Percentiles rank a stretch among this genome's conserved stretches.
phyloP scores from a whole-genome alignment of 208 protist genomes.

The Leishmania arabica region DNA sequence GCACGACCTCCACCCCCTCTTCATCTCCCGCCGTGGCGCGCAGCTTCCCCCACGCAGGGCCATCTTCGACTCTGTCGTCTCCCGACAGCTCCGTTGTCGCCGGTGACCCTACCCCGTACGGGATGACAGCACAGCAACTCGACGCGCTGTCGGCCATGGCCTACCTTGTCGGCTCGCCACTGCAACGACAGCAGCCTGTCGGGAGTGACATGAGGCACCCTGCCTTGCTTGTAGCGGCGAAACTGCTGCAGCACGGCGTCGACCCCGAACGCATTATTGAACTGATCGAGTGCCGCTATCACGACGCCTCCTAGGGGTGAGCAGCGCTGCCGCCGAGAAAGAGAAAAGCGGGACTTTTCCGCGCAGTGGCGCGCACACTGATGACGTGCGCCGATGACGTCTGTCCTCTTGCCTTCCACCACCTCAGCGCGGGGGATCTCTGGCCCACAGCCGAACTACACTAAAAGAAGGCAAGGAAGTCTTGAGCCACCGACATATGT shows the following conservation, averaged over 20 bases:
- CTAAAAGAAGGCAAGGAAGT: neutral
- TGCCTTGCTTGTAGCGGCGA: conserved; percentile 29
- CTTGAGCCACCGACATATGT: neutral
- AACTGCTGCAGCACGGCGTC: conserved; percentile 63
- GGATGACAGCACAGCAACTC: conserved; percentile 27
- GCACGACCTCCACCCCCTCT: neutral
- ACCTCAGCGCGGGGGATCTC: neutral
- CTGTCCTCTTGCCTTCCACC: neutral
- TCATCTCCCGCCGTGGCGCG: neutral
- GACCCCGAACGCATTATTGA: conserved; percentile 65
- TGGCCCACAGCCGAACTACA: neutral
- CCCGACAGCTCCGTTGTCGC: neutral
- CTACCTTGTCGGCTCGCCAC: conserved; percentile 65
- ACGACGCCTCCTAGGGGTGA: neutral
- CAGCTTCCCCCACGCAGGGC: neutral
- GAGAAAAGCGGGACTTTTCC: neutral
- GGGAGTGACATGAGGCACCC: conserved; percentile 24
- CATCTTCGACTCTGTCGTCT: neutral
- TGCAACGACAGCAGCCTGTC: conserved; percentile 54
- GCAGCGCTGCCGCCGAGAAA: neutral
- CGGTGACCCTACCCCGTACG: conserved; percentile 14
- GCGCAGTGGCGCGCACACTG: neutral
- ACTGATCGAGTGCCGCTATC: conserved; percentile 45
- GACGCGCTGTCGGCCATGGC: conserved; percentile 67
- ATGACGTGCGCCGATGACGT: neutral